Percentiles rank a stretch among this genome's conserved stretches.
phyloP scores from a whole-genome alignment of 2,329 filamentous ascomycete species.

The Fusarium piperis region DNA sequence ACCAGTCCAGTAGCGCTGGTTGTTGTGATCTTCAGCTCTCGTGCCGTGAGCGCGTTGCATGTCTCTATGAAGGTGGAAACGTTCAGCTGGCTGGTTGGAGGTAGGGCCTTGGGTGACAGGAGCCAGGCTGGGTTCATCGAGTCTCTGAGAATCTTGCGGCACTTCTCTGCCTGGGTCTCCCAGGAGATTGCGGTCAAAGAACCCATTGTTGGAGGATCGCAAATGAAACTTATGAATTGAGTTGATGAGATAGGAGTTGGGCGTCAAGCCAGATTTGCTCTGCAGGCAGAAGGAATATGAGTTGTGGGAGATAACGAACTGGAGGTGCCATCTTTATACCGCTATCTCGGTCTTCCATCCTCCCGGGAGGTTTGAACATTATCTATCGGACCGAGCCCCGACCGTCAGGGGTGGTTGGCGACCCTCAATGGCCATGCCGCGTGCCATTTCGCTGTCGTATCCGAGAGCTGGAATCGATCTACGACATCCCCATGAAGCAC shows the following conservation, averaged over 20 bases:
- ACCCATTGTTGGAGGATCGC: not conserved
- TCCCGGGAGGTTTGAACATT: not conserved
- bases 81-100: not conserved
- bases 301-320: not conserved
- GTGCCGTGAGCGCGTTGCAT: not conserved
- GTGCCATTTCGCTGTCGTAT: not conserved
- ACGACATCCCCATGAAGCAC: not conserved
- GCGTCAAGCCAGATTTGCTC: not conserved
- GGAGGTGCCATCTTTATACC: not conserved
- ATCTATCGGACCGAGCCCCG: not conserved
- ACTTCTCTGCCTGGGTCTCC: constrained; percentile 18
- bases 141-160: not conserved
- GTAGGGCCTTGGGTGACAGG: constrained; percentile 3
- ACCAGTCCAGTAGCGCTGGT: not conserved
- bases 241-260: not conserved
- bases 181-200: not conserved
- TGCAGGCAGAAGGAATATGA: not conserved
- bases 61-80: not conserved
- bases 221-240: not conserved
- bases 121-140: constrained; percentile 12
- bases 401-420: not conserved
- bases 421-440: not conserved
- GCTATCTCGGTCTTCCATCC: not conserved
- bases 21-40: constrained; percentile 2
- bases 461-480: not conserved